Conservation (phyloP, 2,329 filamentous ascomycete genomes). For the Cercospora sp. region DNA sequence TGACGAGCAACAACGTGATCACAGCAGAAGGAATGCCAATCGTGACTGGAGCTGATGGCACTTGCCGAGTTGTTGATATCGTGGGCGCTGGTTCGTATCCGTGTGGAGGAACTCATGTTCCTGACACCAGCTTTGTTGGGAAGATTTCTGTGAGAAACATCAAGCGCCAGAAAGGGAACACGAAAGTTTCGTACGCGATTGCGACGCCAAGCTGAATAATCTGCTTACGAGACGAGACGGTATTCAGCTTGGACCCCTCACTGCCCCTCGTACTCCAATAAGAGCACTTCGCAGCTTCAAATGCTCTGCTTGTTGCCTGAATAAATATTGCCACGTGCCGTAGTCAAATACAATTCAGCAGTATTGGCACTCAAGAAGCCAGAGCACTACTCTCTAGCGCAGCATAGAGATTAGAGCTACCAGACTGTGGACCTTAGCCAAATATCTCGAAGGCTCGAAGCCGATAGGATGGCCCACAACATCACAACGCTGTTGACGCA, state of each 20-base stretch:
- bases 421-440: neutral
- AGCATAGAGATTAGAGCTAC: neutral
- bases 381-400: neutral
- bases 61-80: conserved; percentile 68
- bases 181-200: conserved; percentile 53
- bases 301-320: neutral
- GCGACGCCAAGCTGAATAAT: conserved; percentile 4
- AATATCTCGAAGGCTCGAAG: neutral
- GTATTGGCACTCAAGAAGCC: neutral
- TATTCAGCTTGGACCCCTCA: neutral
- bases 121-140: conserved; percentile 59
- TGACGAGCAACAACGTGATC: conserved; percentile 24
- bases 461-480: conserved; percentile 26
- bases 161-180: conserved; percentile 62
- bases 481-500: conserved; percentile 20
- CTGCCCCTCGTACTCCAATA: neutral
- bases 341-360: neutral
- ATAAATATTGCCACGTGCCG: neutral
- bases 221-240: neutral
- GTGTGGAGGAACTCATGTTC: conserved; percentile 71
- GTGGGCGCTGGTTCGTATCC: conserved; percentile 69
- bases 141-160: conserved; percentile 68
- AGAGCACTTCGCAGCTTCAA: neutral
- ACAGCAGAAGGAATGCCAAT: conserved; percentile 19
- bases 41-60: conserved; percentile 47